phyloP scores from a whole-genome alignment of 805 yeast species.

The Candida khao-thaluensis region DNA sequence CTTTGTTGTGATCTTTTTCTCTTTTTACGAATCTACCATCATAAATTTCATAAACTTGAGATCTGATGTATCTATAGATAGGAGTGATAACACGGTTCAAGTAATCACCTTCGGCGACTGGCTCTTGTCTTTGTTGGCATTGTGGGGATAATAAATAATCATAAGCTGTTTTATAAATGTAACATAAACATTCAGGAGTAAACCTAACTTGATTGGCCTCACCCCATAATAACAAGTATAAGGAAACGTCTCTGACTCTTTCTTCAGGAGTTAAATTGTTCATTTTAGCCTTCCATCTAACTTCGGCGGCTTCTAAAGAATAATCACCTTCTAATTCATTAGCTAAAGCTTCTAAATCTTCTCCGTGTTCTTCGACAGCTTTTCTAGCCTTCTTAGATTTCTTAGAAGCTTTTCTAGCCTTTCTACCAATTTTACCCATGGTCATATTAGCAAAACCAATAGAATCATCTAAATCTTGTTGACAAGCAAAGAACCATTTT shows the following conservation, averaged over 20 bases:
- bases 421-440: constrained; percentile 71
- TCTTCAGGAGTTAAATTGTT: constrained; percentile 69
- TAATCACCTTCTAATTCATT: constrained; percentile 78
- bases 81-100: constrained; percentile 93
- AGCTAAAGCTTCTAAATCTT: constrained; percentile 59
- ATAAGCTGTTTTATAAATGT: constrained; percentile 89
- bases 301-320: constrained; percentile 80
- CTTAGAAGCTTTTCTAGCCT: constrained; percentile 78
- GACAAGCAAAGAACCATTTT: constrained; percentile 88
- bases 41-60: constrained; percentile 77
- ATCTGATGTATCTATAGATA: constrained; percentile 71
- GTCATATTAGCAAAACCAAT: constrained; percentile 82
- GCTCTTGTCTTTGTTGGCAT: constrained; percentile 83
- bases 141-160: constrained; percentile 88
- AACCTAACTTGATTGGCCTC: constrained; percentile 94
- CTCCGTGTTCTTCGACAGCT: constrained; percentile 65
- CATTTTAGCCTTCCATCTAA: constrained; percentile 84
- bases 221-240: constrained; percentile 81
- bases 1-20: constrained; percentile 77
- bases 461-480: constrained; percentile 80
- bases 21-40: constrained; percentile 83
- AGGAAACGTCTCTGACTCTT: constrained; percentile 74
- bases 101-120: constrained; percentile 87
- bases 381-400: constrained; percentile 74
- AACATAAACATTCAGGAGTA: constrained; percentile 86